Evolutionary conservation across 441 rosid genomes (phyloP).

Genomic region (Geranium incanum): DNA sequence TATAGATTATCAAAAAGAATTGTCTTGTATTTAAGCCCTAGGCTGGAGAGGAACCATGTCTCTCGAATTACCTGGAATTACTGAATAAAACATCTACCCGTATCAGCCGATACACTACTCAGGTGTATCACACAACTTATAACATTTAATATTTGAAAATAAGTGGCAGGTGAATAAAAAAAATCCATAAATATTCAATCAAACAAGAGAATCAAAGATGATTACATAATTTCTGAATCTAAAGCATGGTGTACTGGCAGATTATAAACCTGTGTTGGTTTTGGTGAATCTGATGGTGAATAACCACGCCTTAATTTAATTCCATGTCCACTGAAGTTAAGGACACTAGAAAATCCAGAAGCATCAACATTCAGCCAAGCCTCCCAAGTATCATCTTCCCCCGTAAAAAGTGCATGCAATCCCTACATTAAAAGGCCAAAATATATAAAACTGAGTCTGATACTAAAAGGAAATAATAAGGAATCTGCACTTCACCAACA

Average conservation of each 20-base stretch:
- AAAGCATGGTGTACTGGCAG: slow-evolving; percentile 1
- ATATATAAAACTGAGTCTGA: slow-evolving; percentile 6
- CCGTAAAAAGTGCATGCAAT: slow-evolving; percentile 83
- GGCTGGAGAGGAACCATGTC: too few relatives aligned
- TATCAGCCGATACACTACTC: too few relatives aligned
- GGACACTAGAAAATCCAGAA: slow-evolving; percentile 60
- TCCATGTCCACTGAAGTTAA: slow-evolving; percentile 60
- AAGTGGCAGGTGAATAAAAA: neutral
- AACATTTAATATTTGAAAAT: neutral
- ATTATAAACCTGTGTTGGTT: slow-evolving; percentile 70
- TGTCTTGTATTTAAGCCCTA: too few relatives aligned
- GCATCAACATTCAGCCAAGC: slow-evolving; percentile 86
- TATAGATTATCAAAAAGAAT: too few relatives aligned
- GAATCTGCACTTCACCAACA: slow-evolving; percentile 7
- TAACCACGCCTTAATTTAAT: slow-evolving; percentile 90
- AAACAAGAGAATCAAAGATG: neutral
- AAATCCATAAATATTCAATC: neutral
- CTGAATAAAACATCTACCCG: too few relatives aligned
- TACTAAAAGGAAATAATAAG: slow-evolving; percentile 11
- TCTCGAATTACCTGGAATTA: too few relatives aligned
- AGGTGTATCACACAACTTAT: neutral
- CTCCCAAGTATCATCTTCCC: slow-evolving; percentile 96
- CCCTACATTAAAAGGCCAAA: slow-evolving; percentile 44
- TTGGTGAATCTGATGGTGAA: slow-evolving; percentile 53
- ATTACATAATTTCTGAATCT: neutral